Evolutionary conservation across 2,329 filamentous ascomycete species (phyloP).

Genomic region (Aureobasidium sp.): DNA sequence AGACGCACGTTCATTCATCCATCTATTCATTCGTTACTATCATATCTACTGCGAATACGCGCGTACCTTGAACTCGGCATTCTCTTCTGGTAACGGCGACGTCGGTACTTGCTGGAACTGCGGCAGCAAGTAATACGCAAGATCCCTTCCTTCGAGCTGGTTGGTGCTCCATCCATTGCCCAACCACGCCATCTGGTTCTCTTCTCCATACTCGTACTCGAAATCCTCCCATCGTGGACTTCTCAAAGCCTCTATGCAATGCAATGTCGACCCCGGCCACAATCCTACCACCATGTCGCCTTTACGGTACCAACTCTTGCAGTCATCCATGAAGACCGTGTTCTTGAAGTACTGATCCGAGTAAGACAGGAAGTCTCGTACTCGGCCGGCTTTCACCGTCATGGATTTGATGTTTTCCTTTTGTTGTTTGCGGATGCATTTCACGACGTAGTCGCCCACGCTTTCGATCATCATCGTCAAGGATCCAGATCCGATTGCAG

Average conservation of each 20-base stretch:
- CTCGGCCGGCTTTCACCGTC: slow-evolving; percentile 40
- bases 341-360: slow-evolving; percentile 39
- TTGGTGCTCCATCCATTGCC: slow-evolving; percentile 33
- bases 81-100: slow-evolving; percentile 33
- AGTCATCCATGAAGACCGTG: slow-evolving; percentile 42
- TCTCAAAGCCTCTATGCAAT: slow-evolving; percentile 44
- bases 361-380: slow-evolving; percentile 44
- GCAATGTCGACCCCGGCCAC: slow-evolving; percentile 42
- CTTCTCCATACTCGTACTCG: slow-evolving; percentile 34
- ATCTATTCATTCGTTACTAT: background rate
- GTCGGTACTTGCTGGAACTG: slow-evolving; percentile 34
- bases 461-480: slow-evolving; percentile 38
- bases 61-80: slow-evolving; percentile 28
- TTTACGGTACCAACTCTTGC: slow-evolving; percentile 39
- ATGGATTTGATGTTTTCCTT: slow-evolving; percentile 37
- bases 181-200: slow-evolving; percentile 32
- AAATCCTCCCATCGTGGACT: slow-evolving; percentile 43
- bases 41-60: slow-evolving; percentile 31
- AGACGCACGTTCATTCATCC: background rate
- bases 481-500: slow-evolving; percentile 34
- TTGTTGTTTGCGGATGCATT: slow-evolving; percentile 19
- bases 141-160: slow-evolving; percentile 30
- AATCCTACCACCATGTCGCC: slow-evolving; percentile 29
- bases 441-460: slow-evolving; percentile 31
- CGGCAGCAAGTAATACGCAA: slow-evolving; percentile 38